A percentile compares a stretch with the other conserved stretches of the same genome.
Conservation (phyloP, 495 filamentous ascomycete species). For the Cairneyella variabilis region DNA sequence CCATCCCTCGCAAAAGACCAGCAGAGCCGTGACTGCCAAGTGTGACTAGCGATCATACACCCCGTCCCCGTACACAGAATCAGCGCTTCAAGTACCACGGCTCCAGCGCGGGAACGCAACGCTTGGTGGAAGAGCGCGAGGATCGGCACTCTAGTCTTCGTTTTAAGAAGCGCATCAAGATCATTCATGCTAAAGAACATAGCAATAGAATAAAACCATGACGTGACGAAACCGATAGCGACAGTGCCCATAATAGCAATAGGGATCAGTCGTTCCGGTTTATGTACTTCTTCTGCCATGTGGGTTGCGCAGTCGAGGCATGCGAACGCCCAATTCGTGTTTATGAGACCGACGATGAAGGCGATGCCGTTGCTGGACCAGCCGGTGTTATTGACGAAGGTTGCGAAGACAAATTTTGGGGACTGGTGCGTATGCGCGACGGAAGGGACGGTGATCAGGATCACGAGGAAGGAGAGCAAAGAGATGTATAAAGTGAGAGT, state of each 20-base stretch:
- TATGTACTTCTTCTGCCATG: slow-evolving; percentile 59
- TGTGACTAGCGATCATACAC: slow-evolving; percentile 51
- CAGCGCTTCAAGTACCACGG: slow-evolving; percentile 51
- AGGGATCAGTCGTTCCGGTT: slow-evolving; percentile 41
- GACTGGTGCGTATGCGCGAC: slow-evolving; percentile 50
- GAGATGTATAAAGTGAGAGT: slow-evolving; percentile 43
- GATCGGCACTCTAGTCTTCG: slow-evolving; percentile 52
- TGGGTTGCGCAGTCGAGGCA: slow-evolving; percentile 59
- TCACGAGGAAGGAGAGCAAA: slow-evolving; percentile 50
- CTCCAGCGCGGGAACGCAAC: slow-evolving; percentile 44
- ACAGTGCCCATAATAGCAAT: slow-evolving; percentile 47
- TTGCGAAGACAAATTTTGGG: slow-evolving; percentile 57
- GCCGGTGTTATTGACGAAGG: slow-evolving; percentile 59
- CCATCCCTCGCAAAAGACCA: slow-evolving; percentile 52
- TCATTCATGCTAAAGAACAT: slow-evolving; percentile 60
- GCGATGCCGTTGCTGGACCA: slow-evolving; percentile 56
- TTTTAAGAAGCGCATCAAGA: slow-evolving; percentile 39
- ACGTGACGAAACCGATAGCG: slow-evolving; percentile 53
- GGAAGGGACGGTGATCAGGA: slow-evolving; percentile 52
- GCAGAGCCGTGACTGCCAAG: slow-evolving; percentile 50
- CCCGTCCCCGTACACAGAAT: slow-evolving; percentile 53
- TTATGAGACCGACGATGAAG: slow-evolving; percentile 63
- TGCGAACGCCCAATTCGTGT: slow-evolving; percentile 58
- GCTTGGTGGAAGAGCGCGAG: slow-evolving; percentile 56
- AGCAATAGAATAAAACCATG: slow-evolving; percentile 50